phyloP scores from a whole-genome alignment of 192 early-diverging fungal genomes.

The Coemansia sp. region DNA sequence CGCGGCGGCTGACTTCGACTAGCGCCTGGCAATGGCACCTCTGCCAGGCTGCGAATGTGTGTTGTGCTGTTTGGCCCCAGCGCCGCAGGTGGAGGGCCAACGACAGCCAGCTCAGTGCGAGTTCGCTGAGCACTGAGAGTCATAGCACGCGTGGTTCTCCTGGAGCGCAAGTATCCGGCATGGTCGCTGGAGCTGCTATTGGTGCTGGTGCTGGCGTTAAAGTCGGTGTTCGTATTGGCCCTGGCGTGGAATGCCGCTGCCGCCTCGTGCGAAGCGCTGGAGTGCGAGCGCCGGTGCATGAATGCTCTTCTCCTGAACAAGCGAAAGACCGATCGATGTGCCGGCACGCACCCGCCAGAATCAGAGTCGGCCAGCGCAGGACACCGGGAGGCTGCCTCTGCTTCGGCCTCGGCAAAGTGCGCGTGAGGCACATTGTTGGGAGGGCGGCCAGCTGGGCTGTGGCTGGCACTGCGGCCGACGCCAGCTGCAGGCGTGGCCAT shows the following conservation, averaged over 20 bases:
- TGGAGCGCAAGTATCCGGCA: slow-evolving; percentile 49
- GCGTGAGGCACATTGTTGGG: neutral
- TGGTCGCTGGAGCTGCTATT: slow-evolving; percentile 30
- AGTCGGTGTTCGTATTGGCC: neutral
- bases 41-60: slow-evolving; percentile 1
- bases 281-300: slow-evolving; percentile 20
- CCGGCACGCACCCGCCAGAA: slow-evolving; percentile 40
- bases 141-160: slow-evolving; percentile 32
- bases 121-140: slow-evolving; percentile 52
- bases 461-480: slow-evolving; percentile 7
- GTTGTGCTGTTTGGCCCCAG: neutral
- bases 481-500: neutral
- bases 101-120: slow-evolving; percentile 45
- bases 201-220: slow-evolving; percentile 20
- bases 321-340: slow-evolving; percentile 44
- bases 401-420: slow-evolving; percentile 9
- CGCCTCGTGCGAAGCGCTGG: slow-evolving; percentile 2
- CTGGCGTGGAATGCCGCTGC: neutral
- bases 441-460: neutral
- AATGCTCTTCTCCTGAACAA: slow-evolving; percentile 35
- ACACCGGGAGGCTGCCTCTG: neutral
- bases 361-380: slow-evolving; percentile 12
- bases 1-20: slow-evolving; percentile 24
- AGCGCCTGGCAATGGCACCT: neutral
- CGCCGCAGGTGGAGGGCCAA: slow-evolving; percentile 22